phyloP scores from a whole-genome alignment of 257 asterid genomes.

The Rubia yunnanensis region DNA sequence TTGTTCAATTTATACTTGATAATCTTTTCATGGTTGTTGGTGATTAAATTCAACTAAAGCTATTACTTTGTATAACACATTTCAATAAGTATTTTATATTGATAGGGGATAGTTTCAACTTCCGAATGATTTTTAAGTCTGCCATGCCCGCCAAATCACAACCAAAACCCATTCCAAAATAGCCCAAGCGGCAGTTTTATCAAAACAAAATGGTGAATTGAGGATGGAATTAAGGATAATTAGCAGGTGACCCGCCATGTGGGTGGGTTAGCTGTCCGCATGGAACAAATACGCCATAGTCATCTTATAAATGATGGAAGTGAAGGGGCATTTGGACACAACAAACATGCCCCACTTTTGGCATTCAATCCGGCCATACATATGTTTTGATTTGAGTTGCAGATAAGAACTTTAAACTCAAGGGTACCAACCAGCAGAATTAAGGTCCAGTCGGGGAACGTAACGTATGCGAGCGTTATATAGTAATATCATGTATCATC shows the following conservation, averaged over 20 bases:
- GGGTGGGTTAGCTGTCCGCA: conserved; percentile 28
- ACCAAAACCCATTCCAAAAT: too few species aligned
- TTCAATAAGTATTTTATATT: too few species aligned
- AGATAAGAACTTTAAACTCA: not conserved
- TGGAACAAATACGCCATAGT: not conserved
- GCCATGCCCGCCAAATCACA: too few species aligned
- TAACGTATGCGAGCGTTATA: not conserved
- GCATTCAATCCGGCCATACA: conserved; percentile 18
- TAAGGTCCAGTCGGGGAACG: not conserved
- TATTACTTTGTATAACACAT: too few species aligned
- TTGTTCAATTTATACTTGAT: too few species aligned
- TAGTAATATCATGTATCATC: not conserved
- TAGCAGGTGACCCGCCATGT: conserved; percentile 17
- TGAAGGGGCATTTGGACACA: not conserved
- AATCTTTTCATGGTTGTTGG: too few species aligned
- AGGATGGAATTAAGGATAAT: not conserved
- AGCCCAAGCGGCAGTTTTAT: too few species aligned
- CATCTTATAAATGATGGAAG: not conserved
- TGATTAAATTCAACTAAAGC: too few species aligned
- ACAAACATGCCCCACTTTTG: conserved; percentile 16
- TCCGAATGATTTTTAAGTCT: too few species aligned
- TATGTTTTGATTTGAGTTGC: not conserved
- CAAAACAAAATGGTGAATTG: too few species aligned
- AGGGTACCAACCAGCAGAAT: not conserved
- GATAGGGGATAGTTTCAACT: too few species aligned